Evolutionary conservation across 768 basidiomycete species (phyloP).

Genomic region (Lentinula sp.): DNA sequence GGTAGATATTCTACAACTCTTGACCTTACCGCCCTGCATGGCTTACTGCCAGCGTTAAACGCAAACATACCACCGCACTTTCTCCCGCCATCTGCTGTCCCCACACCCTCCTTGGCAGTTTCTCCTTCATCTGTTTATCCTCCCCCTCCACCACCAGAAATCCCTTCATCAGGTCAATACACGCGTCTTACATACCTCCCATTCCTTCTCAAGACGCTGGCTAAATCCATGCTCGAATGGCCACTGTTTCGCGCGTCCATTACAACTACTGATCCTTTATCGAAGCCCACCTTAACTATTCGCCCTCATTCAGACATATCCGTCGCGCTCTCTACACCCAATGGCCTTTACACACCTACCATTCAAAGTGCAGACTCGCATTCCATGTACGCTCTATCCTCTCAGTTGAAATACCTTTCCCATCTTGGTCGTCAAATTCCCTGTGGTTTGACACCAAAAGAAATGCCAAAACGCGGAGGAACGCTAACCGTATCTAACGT

Average conservation of each 20-base stretch:
- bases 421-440: constrained; percentile 65
- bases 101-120: constrained; percentile 11
- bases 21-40: constrained; percentile 67
- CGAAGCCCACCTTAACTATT: constrained; percentile 64
- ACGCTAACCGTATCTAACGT: constrained; percentile 81
- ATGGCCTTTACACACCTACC: constrained; percentile 80
- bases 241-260: constrained; percentile 78
- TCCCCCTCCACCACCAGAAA: constrained; percentile 30
- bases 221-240: constrained; percentile 78
- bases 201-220: constrained; percentile 76
- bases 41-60: constrained; percentile 58
- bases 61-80: constrained; percentile 60
- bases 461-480: constrained; percentile 73
- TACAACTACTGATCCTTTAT: constrained; percentile 30
- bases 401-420: constrained; percentile 53
- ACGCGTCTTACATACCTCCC: constrained; percentile 76
- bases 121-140: constrained; percentile 28
- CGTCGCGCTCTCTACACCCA: constrained; percentile 73
- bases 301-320: constrained; percentile 72
- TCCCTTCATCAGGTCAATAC: constrained; percentile 53
- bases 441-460: constrained; percentile 52
- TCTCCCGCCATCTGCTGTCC: constrained; percentile 34
- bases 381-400: constrained; percentile 57
- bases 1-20: constrained; percentile 66
- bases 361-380: constrained; percentile 46